Evolutionary conservation across 2,329 filamentous ascomycete species (phyloP).

Genomic region (Aspergillus caelatus): DNA sequence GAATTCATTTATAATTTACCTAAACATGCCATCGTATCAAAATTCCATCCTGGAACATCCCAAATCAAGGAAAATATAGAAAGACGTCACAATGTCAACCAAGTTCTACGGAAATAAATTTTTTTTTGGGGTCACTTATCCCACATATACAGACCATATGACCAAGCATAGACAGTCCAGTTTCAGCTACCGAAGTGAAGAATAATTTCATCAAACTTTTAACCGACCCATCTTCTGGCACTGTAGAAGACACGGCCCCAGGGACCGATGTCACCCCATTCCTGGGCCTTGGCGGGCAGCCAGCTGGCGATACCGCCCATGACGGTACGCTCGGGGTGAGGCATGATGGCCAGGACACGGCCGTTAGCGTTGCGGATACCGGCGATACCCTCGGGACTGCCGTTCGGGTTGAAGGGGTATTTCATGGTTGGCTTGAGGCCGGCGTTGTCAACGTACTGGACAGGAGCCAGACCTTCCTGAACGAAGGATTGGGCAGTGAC

Average conservation of each 20-base stretch:
- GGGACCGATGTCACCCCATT: constrained; percentile 81
- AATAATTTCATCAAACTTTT: constrained; percentile 10
- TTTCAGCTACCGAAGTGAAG: neutral
- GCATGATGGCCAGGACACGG: constrained; percentile 86
- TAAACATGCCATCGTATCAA: constrained; percentile 4
- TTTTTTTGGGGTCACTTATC: neutral
- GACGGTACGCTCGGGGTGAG: constrained; percentile 88
- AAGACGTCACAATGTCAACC: neutral
- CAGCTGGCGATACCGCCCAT: constrained; percentile 78
- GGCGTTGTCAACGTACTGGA: constrained; percentile 86
- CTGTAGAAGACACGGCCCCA: constrained; percentile 88
- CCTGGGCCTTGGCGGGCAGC: constrained; percentile 63
- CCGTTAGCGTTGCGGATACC: constrained; percentile 78
- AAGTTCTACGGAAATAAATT: neutral
- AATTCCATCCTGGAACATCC: neutral
- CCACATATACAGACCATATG: neutral
- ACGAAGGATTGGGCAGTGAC: constrained; percentile 55
- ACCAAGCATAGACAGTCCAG: neutral
- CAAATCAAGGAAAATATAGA: neutral
- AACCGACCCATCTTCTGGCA: constrained; percentile 84
- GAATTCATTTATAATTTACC: neutral
- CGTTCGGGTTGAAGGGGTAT: constrained; percentile 91
- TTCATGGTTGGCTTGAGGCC: constrained; percentile 69
- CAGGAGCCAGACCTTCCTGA: constrained; percentile 69
- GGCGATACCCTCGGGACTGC: constrained; percentile 78